Evolutionary conservation across 2,329 filamentous ascomycete genomes (phyloP), one percentile per base, ranked within the genome.

Genomic region (Diaporthe velutina): DNA sequence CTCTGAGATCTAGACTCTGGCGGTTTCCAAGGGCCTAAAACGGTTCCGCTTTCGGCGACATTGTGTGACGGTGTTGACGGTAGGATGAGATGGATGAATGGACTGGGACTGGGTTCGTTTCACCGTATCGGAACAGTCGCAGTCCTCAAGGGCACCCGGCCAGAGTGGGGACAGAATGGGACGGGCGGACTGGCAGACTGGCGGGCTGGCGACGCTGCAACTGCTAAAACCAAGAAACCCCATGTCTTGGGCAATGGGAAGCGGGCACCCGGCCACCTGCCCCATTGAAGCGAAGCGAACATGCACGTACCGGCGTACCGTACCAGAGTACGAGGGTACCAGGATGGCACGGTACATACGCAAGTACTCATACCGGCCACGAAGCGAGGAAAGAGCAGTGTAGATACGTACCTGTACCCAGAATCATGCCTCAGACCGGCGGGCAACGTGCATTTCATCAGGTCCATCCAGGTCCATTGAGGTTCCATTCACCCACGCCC

Each of bases 171-270:
- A 52, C 42, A 8, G 42, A 38, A 5, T 38, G 35, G 35, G 35
- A 38, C 35, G 9, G 19, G 40, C n/a, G n/a, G n/a, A n/a, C n/a
- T n/a, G n/a, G 28, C 30, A 28, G 61, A 28, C 42, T 13, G 42
- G 40, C 28, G 60, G 61, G 17, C 42, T 66, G 42, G 30, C 42
- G 45, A 33, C 38, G 45, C 57, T 57, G 30, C n/a, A 28, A 60
- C 42, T 50, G 68, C 54, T 30, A 48, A 48, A 38, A 48, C n/a
- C 38, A n/a, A 55, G 28, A 48, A 50, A 22, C 25, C 42, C 55
- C 55, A 60, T 58, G 70, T 71, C 70, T 57, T 60, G 55, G 68
- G 68, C 54, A 61, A 71, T 60, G 55, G 70, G 40, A 71, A 52
- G 54, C 54, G 55, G 40, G 70, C 45, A 71, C 70, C 45, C 61